Percentiles rank a stretch among this genome's conserved stretches.
These are phyloP conservation scores for Musa balbisiana DNA, from an alignment of 202 grass and related monocot species.

Conservation along the genomic window DNA sequence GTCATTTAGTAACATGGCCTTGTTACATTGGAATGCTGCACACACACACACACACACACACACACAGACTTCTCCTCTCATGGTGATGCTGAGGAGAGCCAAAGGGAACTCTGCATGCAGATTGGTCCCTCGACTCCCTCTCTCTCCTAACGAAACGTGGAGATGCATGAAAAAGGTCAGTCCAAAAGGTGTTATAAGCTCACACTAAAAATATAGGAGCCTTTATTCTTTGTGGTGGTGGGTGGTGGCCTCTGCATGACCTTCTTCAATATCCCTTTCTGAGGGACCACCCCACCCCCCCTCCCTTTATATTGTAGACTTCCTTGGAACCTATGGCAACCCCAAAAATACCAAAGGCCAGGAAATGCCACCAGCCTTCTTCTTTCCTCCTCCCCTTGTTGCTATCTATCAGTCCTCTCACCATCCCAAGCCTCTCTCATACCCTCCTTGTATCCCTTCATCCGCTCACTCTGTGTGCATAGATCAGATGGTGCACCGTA, in stretches of 20 bases:
- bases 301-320: background rate
- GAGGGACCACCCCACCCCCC: background rate
- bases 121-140: background rate
- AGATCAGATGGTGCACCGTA: constrained; percentile 25
- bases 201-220: background rate
- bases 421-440: background rate
- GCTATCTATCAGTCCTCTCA: too few relatives aligned
- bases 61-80: too few relatives aligned
- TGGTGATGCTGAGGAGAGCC: too few relatives aligned
- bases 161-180: background rate
- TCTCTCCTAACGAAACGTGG: background rate
- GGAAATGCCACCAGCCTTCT: too few relatives aligned
- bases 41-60: too few relatives aligned
- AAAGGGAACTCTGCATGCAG: background rate
- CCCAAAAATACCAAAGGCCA: background rate
- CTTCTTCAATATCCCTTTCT: background rate
- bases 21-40: too few relatives aligned
- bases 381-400: too few relatives aligned
- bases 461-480: too few relatives aligned
- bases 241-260: background rate
- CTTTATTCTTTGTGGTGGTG: background rate
- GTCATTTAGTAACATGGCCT: too few relatives aligned
- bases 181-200: background rate
- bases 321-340: background rate
- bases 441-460: background rate